Conservation (phyloP, 1,284 basidiomycete genomes). For the Coniophora puteana region DNA sequence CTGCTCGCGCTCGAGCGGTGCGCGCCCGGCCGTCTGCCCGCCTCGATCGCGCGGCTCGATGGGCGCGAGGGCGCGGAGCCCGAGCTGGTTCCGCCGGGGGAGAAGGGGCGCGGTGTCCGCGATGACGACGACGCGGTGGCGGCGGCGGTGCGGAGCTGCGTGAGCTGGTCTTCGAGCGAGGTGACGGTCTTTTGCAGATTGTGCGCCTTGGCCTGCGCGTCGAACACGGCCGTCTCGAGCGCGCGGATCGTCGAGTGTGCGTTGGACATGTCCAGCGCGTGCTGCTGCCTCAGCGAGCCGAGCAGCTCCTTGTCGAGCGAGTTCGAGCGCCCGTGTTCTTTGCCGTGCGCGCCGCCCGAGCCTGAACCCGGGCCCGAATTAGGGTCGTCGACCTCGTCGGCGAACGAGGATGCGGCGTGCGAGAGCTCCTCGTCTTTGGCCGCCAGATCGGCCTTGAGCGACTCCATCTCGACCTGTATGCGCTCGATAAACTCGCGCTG, state of each 20-base stretch:
- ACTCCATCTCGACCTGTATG: slow-evolving; percentile 65
- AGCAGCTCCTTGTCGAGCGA: slow-evolving; percentile 67
- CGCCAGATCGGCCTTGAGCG: slow-evolving; percentile 52
- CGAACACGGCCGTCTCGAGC: slow-evolving; percentile 70
- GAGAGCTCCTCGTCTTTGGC: slow-evolving; percentile 64
- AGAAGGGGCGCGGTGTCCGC: slow-evolving; percentile 41
- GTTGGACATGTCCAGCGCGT: slow-evolving; percentile 74
- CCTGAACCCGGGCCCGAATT: too few relatives aligned
- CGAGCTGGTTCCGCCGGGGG: slow-evolving; percentile 39
- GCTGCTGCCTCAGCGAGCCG: slow-evolving; percentile 63
- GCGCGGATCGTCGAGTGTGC: slow-evolving; percentile 74
- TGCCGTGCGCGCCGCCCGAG: slow-evolving; percentile 18
- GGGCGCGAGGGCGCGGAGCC: too few relatives aligned
- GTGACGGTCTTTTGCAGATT: slow-evolving; percentile 66
- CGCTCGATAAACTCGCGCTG: slow-evolving; percentile 57
- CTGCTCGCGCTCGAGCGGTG: slow-evolving; percentile 39
- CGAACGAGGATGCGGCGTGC: slow-evolving; percentile 33
- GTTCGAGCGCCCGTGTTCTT: slow-evolving; percentile 37
- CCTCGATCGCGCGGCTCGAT: slow-evolving; percentile 44
- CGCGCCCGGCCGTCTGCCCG: slow-evolving; percentile 45
- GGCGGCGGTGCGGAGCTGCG: slow-evolving; percentile 38
- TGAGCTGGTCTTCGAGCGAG: slow-evolving; percentile 59
- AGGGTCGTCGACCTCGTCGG: too few relatives aligned
- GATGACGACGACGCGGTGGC: slow-evolving; percentile 33
- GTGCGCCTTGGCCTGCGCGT: slow-evolving; percentile 68